These are phyloP conservation scores for Naganishia cerealis DNA, from an alignment of 1,284 basidiomycete genomes.

Conservation along the genomic window DNA sequence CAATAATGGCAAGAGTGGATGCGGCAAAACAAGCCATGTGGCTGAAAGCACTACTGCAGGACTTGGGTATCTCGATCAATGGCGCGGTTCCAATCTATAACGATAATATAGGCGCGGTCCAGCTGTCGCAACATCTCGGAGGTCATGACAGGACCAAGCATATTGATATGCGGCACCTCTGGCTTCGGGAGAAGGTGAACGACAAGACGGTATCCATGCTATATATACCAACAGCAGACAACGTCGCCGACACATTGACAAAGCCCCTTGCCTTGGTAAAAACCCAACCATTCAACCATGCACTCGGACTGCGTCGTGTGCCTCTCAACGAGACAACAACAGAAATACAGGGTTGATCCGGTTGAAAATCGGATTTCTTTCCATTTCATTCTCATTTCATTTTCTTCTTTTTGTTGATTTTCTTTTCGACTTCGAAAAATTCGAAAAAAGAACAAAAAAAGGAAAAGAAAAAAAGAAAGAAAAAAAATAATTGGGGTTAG, in stretches of 20 bases:
- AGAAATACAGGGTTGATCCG: too few relatives aligned
- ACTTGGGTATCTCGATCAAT: slow-evolving; percentile 34
- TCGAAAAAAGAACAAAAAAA: too few relatives aligned
- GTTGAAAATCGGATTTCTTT: too few relatives aligned
- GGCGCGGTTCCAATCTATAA: slow-evolving; percentile 14
- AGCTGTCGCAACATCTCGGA: slow-evolving; percentile 7
- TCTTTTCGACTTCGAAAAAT: too few relatives aligned
- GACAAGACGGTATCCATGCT: neutral
- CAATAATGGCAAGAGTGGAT: slow-evolving; percentile 58
- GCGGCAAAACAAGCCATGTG: slow-evolving; percentile 54
- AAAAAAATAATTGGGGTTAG: too few relatives aligned
- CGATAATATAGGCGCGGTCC: slow-evolving; percentile 20
- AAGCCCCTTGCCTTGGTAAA: slow-evolving; percentile 7
- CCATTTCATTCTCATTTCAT: too few relatives aligned
- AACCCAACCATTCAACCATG: neutral
- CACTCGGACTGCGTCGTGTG: slow-evolving; percentile 2
- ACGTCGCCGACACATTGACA: slow-evolving; percentile 20
- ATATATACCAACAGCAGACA: slow-evolving; percentile 1
- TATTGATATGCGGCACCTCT: slow-evolving; percentile 21
- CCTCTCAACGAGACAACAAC: neutral
- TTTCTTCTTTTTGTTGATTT: too few relatives aligned
- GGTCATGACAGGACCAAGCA: slow-evolving; percentile 21
- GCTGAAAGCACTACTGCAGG: slow-evolving; percentile 44
- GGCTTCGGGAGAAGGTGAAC: slow-evolving; percentile 37
- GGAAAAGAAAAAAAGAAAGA: too few relatives aligned